Percentiles rank a stretch among this genome's conserved stretches.
phyloP scores from a whole-genome alignment of 805 yeast genomes.

The Teunomyces lycoperdinae region DNA sequence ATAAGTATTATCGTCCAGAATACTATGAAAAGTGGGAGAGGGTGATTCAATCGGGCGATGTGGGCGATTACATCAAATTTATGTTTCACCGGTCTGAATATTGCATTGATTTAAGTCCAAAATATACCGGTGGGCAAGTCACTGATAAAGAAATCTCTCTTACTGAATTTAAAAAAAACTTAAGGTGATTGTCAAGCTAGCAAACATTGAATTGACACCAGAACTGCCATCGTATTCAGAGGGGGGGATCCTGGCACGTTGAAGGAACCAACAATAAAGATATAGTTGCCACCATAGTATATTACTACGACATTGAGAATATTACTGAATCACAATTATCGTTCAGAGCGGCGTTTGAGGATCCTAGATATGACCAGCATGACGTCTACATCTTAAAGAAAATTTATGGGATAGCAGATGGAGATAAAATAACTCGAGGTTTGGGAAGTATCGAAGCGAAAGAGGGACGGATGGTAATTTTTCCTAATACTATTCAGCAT shows the following conservation, averaged over 20 bases:
- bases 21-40: conserved; percentile 1
- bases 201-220: conserved; percentile 40
- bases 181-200: conserved; percentile 39
- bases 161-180: conserved; percentile 15
- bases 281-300: conserved; percentile 39
- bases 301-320: conserved; percentile 39
- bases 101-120: neutral
- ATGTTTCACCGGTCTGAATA: no score
- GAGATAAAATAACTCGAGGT: conserved; percentile 16
- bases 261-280: conserved; percentile 42
- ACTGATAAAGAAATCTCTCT: conserved; percentile 12
- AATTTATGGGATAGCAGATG: conserved; percentile 30
- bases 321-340: conserved; percentile 30
- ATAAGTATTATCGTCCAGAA: conserved; percentile 13
- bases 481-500: conserved; percentile 39
- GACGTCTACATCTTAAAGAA: conserved; percentile 22
- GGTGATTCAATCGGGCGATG: no score
- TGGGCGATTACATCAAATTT: no score
- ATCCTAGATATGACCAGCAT: conserved; percentile 33
- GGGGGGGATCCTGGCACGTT: conserved; percentile 45
- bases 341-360: conserved; percentile 27
- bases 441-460: conserved; percentile 26
- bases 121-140: conserved; percentile 1
- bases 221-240: conserved; percentile 37
- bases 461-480: conserved; percentile 29